Evolutionary conservation across 2,329 filamentous ascomycete genomes (phyloP), one percentile per base, ranked within the genome.

Genomic region (Pseudocercospora crystallina): DNA sequence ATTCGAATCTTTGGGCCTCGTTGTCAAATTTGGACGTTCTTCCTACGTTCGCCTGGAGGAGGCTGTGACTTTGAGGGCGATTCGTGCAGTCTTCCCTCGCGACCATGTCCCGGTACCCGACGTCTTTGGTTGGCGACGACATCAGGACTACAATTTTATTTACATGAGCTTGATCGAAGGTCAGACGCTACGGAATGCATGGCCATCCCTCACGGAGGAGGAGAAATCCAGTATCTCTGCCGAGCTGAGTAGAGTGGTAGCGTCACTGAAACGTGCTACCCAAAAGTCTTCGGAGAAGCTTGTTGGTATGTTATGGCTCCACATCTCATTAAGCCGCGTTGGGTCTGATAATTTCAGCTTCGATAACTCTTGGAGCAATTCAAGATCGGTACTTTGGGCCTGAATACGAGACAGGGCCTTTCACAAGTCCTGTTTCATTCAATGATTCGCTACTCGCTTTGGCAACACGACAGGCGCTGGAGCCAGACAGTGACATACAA

Each of bases 91-190:
- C 10, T 44, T 45, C 29, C 33, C 32, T 5, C 5, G 14, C 4
- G 29, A 14, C n/a, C 40, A 45, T 4, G 29, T 50, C 5, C 47
- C 47, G 7, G 47, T 50, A 5, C 47, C 41, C n/a, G 41, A 50
- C 12, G 13, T 50, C 8, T 44, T 44, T 17, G 40, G 40, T n/a
- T 50, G 47, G 47, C 30, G 41, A 29, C 29, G 26, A 2, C 12
- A 45, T 9, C 13, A 30, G 3, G 20, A 11, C 14, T 11, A 26
- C 1, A 38, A 38, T 8, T 50, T 44, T 40, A 45, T 50, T 34
- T 50, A 45, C 20, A 44, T 50, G 47, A 40, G 41, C 12, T n/a
- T 45, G 2, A 34, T 50, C 7, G n/a, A 15, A 5, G 47, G 47
- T 17, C 5, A 20, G 26, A 50, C 41, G 20, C 11, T 45, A 34